Conservation (phyloP, 805 yeast species). For the Blastobotrys americana region DNA sequence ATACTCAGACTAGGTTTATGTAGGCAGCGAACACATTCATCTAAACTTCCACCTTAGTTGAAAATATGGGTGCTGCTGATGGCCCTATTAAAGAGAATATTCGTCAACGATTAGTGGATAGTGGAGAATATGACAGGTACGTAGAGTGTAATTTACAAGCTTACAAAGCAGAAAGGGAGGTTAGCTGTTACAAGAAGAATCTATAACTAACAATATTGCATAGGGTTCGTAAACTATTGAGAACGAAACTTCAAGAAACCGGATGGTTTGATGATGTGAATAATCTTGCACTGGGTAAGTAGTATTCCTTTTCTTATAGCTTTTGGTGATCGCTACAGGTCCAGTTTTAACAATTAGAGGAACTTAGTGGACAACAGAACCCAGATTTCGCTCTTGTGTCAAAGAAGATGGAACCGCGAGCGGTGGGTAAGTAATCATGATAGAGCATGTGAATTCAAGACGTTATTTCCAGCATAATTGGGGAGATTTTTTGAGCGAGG, state of each 20-base stretch:
- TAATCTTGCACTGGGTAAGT: slow-evolving; percentile 47
- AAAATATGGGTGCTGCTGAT: no score
- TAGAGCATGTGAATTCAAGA: background rate
- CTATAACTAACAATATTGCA: no score
- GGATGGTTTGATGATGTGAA: slow-evolving; percentile 84
- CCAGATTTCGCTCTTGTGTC: slow-evolving; percentile 49
- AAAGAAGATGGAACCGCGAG: slow-evolving; percentile 52
- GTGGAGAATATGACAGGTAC: slow-evolving; percentile 71
- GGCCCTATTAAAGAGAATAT: slow-evolving; percentile 41
- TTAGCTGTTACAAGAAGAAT: no score
- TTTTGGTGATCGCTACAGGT: no score
- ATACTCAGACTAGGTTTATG: no score
- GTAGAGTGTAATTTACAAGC: no score
- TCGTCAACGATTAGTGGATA: slow-evolving; percentile 59
- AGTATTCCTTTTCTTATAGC: no score
- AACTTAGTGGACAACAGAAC: slow-evolving; percentile 36
- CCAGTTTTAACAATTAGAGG: slow-evolving; percentile 21
- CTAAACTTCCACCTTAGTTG: no score
- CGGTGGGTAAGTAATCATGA: slow-evolving; percentile 43
- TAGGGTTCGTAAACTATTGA: slow-evolving; percentile 32
- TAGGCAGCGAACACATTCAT: no score
- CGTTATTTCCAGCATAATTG: background rate
- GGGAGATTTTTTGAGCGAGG: background rate
- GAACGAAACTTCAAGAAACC: slow-evolving; percentile 57
- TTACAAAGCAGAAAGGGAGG: no score